Conservation (phyloP, 805 yeast species). For the Saccharomyces jurei region DNA sequence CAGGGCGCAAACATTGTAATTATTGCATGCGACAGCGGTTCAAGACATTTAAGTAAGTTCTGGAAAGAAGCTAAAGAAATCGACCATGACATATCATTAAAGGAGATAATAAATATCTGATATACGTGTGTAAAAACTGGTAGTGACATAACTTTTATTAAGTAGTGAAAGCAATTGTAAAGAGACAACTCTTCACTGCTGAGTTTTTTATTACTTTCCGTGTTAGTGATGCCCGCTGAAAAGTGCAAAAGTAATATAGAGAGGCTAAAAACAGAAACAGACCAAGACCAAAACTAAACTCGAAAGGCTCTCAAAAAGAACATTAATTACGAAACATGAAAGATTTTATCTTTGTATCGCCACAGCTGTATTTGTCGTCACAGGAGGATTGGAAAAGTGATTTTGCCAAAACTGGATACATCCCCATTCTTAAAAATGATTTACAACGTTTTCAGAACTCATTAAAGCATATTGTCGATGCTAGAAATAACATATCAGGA, state of each 20-base stretch:
- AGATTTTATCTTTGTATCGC: constrained; percentile 23
- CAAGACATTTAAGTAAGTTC: constrained; percentile 83
- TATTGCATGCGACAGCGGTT: constrained; percentile 87
- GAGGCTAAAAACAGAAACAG: not conserved
- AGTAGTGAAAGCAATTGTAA: not conserved
- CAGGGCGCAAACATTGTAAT: constrained; percentile 70
- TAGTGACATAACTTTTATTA: not conserved
- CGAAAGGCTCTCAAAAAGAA: not conserved
- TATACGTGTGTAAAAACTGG: not conserved
- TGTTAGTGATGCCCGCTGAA: not conserved
- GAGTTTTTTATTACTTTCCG: not conserved
- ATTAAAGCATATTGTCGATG: not conserved
- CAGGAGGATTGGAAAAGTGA: constrained; percentile 15
- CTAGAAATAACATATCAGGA: not conserved
- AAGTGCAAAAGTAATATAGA: not conserved
- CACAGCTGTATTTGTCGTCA: constrained; percentile 17
- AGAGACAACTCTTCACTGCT: not conserved
- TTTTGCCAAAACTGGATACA: constrained; percentile 11
- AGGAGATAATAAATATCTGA: constrained; percentile 24
- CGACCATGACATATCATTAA: constrained; percentile 27
- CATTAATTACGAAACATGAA: not conserved
- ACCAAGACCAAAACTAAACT: not conserved
- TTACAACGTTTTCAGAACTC: constrained; percentile 1
- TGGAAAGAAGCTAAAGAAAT: constrained; percentile 62
- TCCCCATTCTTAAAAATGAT: constrained; percentile 16